These are phyloP conservation scores for Phoma herbarum DNA, from an alignment of 2,329 filamentous ascomycete species.

Conservation along the genomic window DNA sequence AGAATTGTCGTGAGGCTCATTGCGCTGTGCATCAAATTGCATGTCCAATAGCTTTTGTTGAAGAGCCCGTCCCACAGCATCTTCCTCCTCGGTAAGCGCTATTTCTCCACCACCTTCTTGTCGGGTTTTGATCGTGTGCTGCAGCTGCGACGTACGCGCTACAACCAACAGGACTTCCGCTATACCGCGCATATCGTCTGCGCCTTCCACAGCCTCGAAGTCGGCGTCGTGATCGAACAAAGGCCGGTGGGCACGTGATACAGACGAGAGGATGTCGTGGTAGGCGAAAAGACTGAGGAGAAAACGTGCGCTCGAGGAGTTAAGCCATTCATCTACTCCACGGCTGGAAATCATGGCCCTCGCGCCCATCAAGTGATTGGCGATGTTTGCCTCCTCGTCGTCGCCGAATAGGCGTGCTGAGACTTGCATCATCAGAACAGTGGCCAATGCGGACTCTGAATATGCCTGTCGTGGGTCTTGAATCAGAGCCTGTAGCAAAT, in stretches of 20 bases:
- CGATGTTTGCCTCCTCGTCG: constrained; percentile 37
- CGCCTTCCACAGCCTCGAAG: constrained; percentile 39
- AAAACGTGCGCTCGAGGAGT: constrained; percentile 37
- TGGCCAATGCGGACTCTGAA: constrained; percentile 39
- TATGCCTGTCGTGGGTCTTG: constrained; percentile 31
- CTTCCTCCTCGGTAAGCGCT: constrained; percentile 30
- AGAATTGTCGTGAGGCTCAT: constrained; percentile 10
- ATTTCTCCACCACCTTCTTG: constrained; percentile 10
- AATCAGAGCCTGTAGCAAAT: constrained; percentile 35
- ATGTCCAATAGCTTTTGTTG: constrained; percentile 32
- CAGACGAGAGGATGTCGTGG: constrained; percentile 45
- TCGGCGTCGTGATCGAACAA: constrained; percentile 32
- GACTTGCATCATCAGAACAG: constrained; percentile 48
- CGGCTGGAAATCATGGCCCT: constrained; percentile 43
- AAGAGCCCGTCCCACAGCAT: constrained; percentile 28
- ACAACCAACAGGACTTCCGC: constrained; percentile 39
- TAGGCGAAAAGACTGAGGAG: constrained; percentile 44
- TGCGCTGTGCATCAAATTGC: constrained; percentile 24
- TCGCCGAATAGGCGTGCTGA: constrained; percentile 41
- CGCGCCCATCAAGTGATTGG: constrained; percentile 43
- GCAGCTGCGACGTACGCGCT: constrained; percentile 38
- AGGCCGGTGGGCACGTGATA: constrained; percentile 39
- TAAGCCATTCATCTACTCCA: constrained; percentile 16
- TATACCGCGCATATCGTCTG: constrained; percentile 34
- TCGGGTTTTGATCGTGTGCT: constrained; percentile 31